Evolutionary conservation across 805 yeast species (phyloP).

Genomic region (Grigorovia yakushimaensis): DNA sequence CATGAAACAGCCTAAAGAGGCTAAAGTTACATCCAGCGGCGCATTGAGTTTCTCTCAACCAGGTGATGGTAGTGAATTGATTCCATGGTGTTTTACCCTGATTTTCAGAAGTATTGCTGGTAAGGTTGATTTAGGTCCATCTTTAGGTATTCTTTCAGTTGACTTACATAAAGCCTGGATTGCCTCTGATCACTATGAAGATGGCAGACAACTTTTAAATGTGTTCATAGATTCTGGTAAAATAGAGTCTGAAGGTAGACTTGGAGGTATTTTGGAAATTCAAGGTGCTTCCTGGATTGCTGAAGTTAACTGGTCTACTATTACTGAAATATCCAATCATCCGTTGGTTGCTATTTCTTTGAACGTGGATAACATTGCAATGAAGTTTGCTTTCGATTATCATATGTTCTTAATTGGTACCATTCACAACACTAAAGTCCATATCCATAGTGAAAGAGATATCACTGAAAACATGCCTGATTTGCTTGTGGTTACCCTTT

Average conservation of each 20-base stretch:
- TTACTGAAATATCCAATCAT: slow-evolving; percentile 35
- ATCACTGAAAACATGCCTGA: slow-evolving; percentile 41
- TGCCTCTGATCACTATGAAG: slow-evolving; percentile 51
- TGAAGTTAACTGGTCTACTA: slow-evolving; percentile 60
- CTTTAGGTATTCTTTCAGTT: slow-evolving; percentile 59
- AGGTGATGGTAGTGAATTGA: slow-evolving; percentile 26
- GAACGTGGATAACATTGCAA: slow-evolving; percentile 44
- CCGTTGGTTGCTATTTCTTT: slow-evolving; percentile 61
- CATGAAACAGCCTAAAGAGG: slow-evolving; percentile 3
- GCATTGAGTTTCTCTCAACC: not conserved
- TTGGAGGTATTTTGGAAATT: slow-evolving; percentile 58
- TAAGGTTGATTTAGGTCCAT: slow-evolving; percentile 70
- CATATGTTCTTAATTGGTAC: slow-evolving; percentile 69
- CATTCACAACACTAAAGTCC: slow-evolving; percentile 38
- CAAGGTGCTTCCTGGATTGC: slow-evolving; percentile 46
- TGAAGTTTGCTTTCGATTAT: slow-evolving; percentile 69
- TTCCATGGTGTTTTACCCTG: slow-evolving; percentile 66
- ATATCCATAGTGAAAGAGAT: slow-evolving; percentile 61
- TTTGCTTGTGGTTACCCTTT: slow-evolving; percentile 43
- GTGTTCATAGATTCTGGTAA: slow-evolving; percentile 45
- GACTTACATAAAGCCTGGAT: slow-evolving; percentile 56
- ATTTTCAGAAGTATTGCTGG: slow-evolving; percentile 43
- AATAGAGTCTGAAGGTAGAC: slow-evolving; percentile 61
- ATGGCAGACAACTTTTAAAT: slow-evolving; percentile 63
- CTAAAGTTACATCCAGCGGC: not conserved